Evolutionary conservation across 768 basidiomycete species (phyloP), one percentile per base, ranked within the genome.

Genomic region (Kwoniella dejecticola): DNA sequence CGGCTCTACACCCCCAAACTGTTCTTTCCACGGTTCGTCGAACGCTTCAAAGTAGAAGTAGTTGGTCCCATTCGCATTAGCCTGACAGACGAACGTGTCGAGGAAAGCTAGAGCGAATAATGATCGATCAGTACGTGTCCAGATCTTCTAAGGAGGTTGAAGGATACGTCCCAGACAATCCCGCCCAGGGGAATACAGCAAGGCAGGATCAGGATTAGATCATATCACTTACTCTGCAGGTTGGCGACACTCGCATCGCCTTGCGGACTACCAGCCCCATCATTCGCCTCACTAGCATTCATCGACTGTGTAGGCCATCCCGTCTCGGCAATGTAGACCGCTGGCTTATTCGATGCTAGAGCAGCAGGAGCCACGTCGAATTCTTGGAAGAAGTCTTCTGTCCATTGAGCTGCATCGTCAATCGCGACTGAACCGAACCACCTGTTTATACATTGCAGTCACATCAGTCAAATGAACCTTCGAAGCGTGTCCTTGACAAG

Each of bases 311-410:
- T 79, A 1, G 81, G 81, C 81, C 81, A 82, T 1, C 81, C 81
- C 13, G 93, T 96, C 82, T 99, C 96, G 0, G 95, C 96, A 62
- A 98, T 96, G 79, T 85, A 94, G 84, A 91, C 87, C 45, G 82
- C 74, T 0, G 93, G 91, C 3, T 84, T 82, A 77, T 93, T 95
- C 4, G 85, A n/a, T 21, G 89, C 81, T 0, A 64, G 53, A 8
- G 79, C 65, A 0, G 91, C 88, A n/a, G 80, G 73, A 12, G 52
- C 56, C 3, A 62, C 61, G 72, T 94, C 83, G n/a, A 79, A 83
- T 10, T 82, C 73, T 61, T 87, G 70, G 82, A 93, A 96, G 82
- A 90, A 98, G 0, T 83, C 68, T 17, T 81, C 81, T 0, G 91
- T 93, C 95, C 95, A 99, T 5, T 67, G 83, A 0, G 93, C 89